Conservation (phyloP, 441 rosid genomes). For the Eruca vesicaria region DNA sequence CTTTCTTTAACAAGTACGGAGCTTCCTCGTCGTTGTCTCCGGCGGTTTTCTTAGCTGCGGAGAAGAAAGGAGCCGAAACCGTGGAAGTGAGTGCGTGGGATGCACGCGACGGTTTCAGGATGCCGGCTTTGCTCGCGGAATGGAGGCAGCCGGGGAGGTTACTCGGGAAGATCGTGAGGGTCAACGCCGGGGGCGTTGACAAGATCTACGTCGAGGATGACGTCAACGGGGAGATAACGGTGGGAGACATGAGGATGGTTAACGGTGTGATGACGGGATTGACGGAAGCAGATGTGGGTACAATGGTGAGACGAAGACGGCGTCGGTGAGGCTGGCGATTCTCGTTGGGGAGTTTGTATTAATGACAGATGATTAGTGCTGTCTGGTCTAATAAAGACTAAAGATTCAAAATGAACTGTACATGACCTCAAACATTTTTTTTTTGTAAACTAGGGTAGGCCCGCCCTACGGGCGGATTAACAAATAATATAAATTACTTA, state of each 20-base stretch:
- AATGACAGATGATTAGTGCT: not conserved
- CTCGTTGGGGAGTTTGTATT: slow-evolving; percentile 5
- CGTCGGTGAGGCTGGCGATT: slow-evolving; percentile 32
- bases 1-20: slow-evolving; percentile 20
- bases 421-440: not conserved
- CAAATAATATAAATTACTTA: no score
- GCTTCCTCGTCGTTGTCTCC: slow-evolving; percentile 37
- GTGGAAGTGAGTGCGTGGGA: slow-evolving; percentile 60
- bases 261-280: slow-evolving; percentile 41
- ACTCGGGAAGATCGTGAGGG: slow-evolving; percentile 37
- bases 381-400: not conserved
- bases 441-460: no score
- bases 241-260: slow-evolving; percentile 62
- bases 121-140: slow-evolving; percentile 60
- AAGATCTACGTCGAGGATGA: slow-evolving; percentile 50
- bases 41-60: slow-evolving; percentile 44
- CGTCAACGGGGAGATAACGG: slow-evolving; percentile 40
- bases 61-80: slow-evolving; percentile 18
- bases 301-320: slow-evolving; percentile 47
- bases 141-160: slow-evolving; percentile 45
- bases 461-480: no score
- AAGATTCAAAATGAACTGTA: slow-evolving; percentile 5
- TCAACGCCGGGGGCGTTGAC: slow-evolving; percentile 35
- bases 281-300: slow-evolving; percentile 44
- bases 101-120: slow-evolving; percentile 42